Percentiles rank a stretch among this genome's conserved stretches.
Evolutionary conservation across 2,329 filamentous ascomycete species (phyloP).

Genomic region (Trichoderma sp.): DNA sequence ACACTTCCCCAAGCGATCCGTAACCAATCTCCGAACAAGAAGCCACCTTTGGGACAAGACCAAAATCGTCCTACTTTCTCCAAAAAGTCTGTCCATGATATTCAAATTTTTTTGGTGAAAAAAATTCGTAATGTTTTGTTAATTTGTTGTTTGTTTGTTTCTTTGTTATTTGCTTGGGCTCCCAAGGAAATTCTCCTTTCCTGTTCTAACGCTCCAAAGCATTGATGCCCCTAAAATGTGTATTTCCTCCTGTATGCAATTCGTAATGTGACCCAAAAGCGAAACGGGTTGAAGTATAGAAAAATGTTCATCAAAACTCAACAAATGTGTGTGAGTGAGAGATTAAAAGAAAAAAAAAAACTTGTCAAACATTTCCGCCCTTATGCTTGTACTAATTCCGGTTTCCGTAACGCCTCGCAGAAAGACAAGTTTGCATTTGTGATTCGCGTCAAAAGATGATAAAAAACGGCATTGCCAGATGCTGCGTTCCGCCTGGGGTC

Average conservation of each 20-base stretch:
- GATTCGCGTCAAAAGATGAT: not conserved
- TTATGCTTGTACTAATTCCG: slow-evolving; percentile 13
- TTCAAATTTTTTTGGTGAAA: not conserved
- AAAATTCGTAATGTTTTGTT: not conserved
- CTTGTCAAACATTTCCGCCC: slow-evolving; percentile 13
- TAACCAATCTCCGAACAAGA: slow-evolving; percentile 6
- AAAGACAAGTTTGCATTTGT: slow-evolving; percentile 10
- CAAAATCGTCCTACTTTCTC: not conserved
- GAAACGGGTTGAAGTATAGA: not conserved
- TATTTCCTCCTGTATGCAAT: slow-evolving; percentile 20
- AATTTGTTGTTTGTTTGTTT: not conserved
- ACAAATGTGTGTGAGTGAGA: not conserved
- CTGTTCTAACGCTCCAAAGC: slow-evolving; percentile 3
- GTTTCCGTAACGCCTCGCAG: slow-evolving; percentile 21
- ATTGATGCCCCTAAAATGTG: not conserved
- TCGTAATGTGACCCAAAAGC: slow-evolving; percentile 1
- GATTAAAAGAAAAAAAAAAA: slow-evolving; percentile 16
- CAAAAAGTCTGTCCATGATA: not conserved
- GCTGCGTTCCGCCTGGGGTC: slow-evolving; percentile 14
- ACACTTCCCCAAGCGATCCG: not conserved
- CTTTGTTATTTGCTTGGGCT: not conserved
- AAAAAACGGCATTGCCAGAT: slow-evolving; percentile 14
- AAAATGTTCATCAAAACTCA: slow-evolving; percentile 8
- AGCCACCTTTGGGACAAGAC: not conserved
- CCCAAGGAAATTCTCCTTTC: not conserved